A percentile compares a stretch with the other conserved stretches of the same genome.
These are phyloP conservation scores for Floccularia luteovirens DNA, from an alignment of 768 basidiomycete species.

Conservation along the genomic window DNA sequence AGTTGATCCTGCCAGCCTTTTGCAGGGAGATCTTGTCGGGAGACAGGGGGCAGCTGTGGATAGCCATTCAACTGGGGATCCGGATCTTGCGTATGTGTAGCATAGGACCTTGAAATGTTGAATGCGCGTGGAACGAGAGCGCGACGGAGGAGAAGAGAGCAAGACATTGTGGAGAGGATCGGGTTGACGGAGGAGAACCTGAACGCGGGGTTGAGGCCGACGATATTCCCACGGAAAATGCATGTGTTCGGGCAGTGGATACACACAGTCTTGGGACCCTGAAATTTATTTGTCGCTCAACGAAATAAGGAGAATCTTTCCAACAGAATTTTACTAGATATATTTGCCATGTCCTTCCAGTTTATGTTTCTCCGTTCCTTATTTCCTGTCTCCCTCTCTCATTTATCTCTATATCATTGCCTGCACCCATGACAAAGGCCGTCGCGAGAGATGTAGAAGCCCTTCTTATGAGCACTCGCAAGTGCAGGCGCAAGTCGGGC, in stretches of 20 bases:
- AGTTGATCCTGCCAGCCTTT: conserved; percentile 72
- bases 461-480: conserved; percentile 29
- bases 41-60: conserved; percentile 61
- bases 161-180: conserved; percentile 23
- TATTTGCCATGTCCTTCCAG: not conserved
- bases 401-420: too few relatives aligned
- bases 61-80: conserved; percentile 72
- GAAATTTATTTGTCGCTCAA: conserved; percentile 16
- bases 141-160: conserved; percentile 31
- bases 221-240: conserved; percentile 34
- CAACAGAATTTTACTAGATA: conserved; percentile 10
- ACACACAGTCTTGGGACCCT: conserved; percentile 44
- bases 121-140: conserved; percentile 18
- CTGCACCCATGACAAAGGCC: too few relatives aligned
- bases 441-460: conserved; percentile 39
- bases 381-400: conserved; percentile 9
- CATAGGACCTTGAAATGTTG: conserved; percentile 18
- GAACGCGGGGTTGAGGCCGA: conserved; percentile 13
- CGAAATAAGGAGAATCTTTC: conserved; percentile 12
- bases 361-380: not conserved
- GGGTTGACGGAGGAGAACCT: not conserved
- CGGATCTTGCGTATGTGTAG: conserved; percentile 27
- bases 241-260: conserved; percentile 28
- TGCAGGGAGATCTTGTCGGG: conserved; percentile 55
- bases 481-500: conserved; percentile 33